phyloP scores from a whole-genome alignment of 306 rosid species.

The Herpetospermum pedunculosum region DNA sequence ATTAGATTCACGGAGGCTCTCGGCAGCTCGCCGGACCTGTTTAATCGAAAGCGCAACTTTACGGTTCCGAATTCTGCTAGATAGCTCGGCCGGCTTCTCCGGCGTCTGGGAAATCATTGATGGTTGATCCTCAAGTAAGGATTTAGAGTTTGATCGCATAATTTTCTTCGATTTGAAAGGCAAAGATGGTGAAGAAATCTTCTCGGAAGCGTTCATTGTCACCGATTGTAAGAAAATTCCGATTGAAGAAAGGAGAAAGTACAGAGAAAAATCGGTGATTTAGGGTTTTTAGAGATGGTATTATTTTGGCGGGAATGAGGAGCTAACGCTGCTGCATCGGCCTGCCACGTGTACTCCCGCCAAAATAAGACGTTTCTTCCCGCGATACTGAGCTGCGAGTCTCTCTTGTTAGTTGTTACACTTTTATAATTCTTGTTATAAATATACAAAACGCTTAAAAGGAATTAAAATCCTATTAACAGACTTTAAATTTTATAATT shows the following conservation, averaged over 20 bases:
- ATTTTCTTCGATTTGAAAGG: conserved; percentile 32
- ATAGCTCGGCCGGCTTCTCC: conserved; percentile 28
- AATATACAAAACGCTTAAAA: no score
- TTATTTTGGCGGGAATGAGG: conserved; percentile 30
- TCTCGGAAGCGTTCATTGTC: conserved; percentile 33
- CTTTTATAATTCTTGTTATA: no score
- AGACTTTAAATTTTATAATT: no score
- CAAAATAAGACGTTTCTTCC: conserved; percentile 42
- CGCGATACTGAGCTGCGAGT: no score
- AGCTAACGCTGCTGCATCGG: not conserved
- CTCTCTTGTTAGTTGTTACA: no score
- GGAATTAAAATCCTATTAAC: no score
- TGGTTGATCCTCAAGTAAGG: conserved; percentile 11
- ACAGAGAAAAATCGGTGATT: not conserved
- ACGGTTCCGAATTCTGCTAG: conserved; percentile 27
- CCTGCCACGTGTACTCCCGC: conserved; percentile 50
- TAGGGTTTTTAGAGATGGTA: conserved; percentile 1
- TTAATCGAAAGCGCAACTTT: conserved; percentile 32
- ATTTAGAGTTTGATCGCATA: conserved; percentile 13
- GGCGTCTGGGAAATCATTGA: conserved; percentile 41
- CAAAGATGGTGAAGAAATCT: conserved; percentile 2
- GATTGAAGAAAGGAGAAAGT: no score
- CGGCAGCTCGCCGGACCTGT: conserved; percentile 31
- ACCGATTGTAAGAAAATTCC: no score
- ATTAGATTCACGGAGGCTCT: conserved; percentile 19